Conservation (phyloP, 352 stramenopile genomes). For the Globisporangium solare region DNA sequence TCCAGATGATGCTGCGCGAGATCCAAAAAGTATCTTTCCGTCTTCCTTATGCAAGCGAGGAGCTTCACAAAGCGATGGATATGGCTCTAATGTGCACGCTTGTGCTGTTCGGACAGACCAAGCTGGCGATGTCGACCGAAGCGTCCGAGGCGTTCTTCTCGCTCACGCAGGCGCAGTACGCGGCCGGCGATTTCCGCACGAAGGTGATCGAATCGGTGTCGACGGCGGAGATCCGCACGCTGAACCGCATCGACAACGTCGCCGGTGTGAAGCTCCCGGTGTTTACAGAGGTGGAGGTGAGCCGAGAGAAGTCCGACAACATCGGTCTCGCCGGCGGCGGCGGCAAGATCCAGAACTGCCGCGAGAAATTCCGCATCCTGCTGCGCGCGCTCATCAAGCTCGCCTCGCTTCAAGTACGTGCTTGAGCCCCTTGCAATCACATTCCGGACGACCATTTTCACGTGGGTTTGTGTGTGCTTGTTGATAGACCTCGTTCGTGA, state of each 20-base stretch:
- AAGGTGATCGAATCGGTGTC: conserved; percentile 97
- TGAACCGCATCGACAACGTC: conserved; percentile 98
- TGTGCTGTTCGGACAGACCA: conserved; percentile 49
- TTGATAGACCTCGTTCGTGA: conserved; percentile 98
- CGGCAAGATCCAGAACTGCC: conserved; percentile 96
- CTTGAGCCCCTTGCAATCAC: not conserved
- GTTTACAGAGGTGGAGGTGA: conserved; percentile 96
- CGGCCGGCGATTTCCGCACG: conserved; percentile 95
- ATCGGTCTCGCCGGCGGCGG: conserved; percentile 95
- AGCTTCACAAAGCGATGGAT: not conserved
- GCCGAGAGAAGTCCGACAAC: conserved; percentile 92
- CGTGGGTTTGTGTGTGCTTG: conserved; percentile 48
- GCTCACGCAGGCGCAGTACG: conserved; percentile 98
- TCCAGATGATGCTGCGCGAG: conserved; percentile 83
- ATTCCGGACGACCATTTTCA: not conserved
- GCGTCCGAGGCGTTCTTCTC: conserved; percentile 96
- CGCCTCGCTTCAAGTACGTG: conserved; percentile 70
- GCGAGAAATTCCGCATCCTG: conserved; percentile 83
- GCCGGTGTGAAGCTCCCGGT: conserved; percentile 98
- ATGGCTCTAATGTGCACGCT: conserved; percentile 31
- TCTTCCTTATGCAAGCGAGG: not conserved
- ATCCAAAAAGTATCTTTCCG: conserved; percentile 65
- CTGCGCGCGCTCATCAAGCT: conserved; percentile 86
- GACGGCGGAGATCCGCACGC: conserved; percentile 93
- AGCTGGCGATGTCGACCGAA: conserved; percentile 85